Evolutionary conservation across 768 basidiomycete genomes (phyloP).

Genomic region (Naganishia kalamii): DNA sequence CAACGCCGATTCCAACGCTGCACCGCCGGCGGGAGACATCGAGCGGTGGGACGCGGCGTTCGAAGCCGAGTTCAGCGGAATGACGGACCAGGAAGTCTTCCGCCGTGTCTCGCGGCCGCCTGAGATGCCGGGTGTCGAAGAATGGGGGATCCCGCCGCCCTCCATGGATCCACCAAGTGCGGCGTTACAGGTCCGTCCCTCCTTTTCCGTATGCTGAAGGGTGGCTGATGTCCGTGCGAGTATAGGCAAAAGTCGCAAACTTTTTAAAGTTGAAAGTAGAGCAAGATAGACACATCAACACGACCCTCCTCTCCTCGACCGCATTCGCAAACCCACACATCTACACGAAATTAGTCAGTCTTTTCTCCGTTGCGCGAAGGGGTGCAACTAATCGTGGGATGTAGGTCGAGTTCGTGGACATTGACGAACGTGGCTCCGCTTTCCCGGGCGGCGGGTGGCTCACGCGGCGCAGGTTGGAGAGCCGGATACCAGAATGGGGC

Average conservation of each 20-base stretch:
- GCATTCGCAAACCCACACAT: constrained; percentile 94
- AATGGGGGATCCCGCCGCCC: constrained; percentile 43
- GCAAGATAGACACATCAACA: constrained; percentile 84
- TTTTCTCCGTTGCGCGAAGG: too few species aligned
- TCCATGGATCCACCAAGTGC: neutral
- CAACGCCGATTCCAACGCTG: too few species aligned
- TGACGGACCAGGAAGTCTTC: constrained; percentile 37
- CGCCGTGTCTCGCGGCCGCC: constrained; percentile 21
- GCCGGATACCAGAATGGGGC: constrained; percentile 63
- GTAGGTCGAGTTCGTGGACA: constrained; percentile 75
- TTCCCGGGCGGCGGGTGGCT: constrained; percentile 65
- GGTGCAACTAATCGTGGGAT: neutral
- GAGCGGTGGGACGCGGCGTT: neutral
- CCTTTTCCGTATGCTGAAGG: neutral
- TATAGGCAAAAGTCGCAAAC: constrained; percentile 69
- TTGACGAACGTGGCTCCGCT: constrained; percentile 79
- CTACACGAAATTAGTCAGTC: constrained; percentile 71
- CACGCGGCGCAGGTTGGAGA: constrained; percentile 55
- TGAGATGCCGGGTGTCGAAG: constrained; percentile 26
- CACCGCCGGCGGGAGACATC: neutral
- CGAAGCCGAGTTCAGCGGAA: constrained; percentile 23
- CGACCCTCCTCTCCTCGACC: constrained; percentile 83
- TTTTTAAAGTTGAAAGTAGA: constrained; percentile 69
- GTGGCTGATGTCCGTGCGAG: neutral
- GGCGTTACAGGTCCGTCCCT: constrained; percentile 11